A percentile compares a stretch with the other conserved stretches of the same genome.
These are phyloP conservation scores for Citrullus colocynthis DNA, from an alignment of 306 rosid genomes.

Conservation along the genomic window DNA sequence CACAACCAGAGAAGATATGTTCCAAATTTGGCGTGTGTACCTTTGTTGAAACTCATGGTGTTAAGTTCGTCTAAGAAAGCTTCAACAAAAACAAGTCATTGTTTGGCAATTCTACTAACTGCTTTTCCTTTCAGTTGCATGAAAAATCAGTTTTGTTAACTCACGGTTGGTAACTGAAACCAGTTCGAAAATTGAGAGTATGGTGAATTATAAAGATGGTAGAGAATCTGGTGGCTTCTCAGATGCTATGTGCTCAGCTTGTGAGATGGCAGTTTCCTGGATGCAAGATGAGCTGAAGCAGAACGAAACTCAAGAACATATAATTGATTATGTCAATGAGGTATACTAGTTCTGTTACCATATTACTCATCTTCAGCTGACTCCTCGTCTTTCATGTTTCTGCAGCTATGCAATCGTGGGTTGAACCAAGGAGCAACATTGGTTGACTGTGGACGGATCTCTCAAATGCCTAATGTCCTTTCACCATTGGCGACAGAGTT, in stretches of 20 bases:
- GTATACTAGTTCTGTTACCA: slow-evolving; percentile 19
- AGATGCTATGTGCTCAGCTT: slow-evolving; percentile 62
- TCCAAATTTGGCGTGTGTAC: slow-evolving; percentile 69
- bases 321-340: slow-evolving; percentile 44
- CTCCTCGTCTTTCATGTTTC: slow-evolving; percentile 11
- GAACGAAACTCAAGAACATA: slow-evolving; percentile 48
- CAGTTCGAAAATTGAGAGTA: slow-evolving; percentile 66
- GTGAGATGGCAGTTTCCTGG: slow-evolving; percentile 93
- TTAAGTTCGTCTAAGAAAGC: slow-evolving; percentile 31
- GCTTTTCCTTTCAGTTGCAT: neutral
- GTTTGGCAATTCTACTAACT: neutral
- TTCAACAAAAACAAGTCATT: neutral
- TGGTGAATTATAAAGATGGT: slow-evolving; percentile 37
- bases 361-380: neutral
- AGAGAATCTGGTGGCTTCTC: slow-evolving; percentile 20
- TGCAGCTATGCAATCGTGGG: slow-evolving; percentile 73
- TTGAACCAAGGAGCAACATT: slow-evolving; percentile 61
- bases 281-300: slow-evolving; percentile 61
- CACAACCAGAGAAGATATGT: slow-evolving; percentile 57
- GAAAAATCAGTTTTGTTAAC: neutral
- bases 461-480: slow-evolving; percentile 70
- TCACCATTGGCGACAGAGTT: slow-evolving; percentile 57
- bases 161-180: neutral
- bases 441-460: slow-evolving; percentile 49
- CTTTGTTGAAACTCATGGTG: slow-evolving; percentile 60